Percentiles rank a stretch among this genome's conserved stretches.
Evolutionary conservation across 2,329 filamentous ascomycete genomes (phyloP).

Genomic region (Sporothrix curviconia): DNA sequence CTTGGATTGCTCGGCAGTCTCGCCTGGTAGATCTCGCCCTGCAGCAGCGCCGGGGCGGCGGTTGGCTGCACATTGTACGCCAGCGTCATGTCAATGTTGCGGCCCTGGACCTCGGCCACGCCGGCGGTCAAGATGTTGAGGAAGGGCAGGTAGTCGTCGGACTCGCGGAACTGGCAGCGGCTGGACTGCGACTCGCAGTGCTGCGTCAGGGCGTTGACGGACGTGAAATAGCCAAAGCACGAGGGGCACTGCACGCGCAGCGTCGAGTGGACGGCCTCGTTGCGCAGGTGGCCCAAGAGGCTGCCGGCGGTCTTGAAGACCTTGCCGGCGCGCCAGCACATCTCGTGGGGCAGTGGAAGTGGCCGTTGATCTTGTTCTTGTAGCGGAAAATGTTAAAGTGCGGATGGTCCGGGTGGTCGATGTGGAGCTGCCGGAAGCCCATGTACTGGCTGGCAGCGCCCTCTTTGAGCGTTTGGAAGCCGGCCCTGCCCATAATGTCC

Average conservation of each 20-base stretch:
- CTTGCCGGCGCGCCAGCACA: conserved; percentile 39
- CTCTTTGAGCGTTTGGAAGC: too few species aligned
- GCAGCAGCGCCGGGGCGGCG: conserved; percentile 11
- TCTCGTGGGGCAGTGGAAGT: conserved; percentile 47
- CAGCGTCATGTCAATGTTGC: conserved; percentile 29
- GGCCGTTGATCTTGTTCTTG: conserved; percentile 34
- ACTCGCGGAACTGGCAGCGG: conserved; percentile 38
- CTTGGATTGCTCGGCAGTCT: too few species aligned
- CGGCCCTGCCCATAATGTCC: too few species aligned
- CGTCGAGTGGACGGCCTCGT: conserved; percentile 32
- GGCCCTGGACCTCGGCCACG: conserved; percentile 30
- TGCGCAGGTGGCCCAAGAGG: conserved; percentile 39
- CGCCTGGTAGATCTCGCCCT: conserved; percentile 1
- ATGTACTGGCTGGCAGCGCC: too few species aligned
- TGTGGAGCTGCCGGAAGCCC: not conserved
- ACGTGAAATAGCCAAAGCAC: conserved; percentile 38
- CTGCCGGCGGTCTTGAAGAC: conserved; percentile 29
- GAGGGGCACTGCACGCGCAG: conserved; percentile 36
- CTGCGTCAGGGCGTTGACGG: conserved; percentile 36
- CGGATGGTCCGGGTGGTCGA: conserved; percentile 10
- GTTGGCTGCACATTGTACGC: conserved; percentile 27
- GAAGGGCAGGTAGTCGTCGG: conserved; percentile 32
- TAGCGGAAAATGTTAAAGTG: conserved; percentile 43
- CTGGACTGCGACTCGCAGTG: conserved; percentile 42
- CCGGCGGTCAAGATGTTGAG: conserved; percentile 36